A percentile compares a stretch with the other conserved stretches of the same genome.
Conservation (phyloP, 306 rosid genomes). For the cucumber (Cucumis sativus) region Cucumber_9930_V3 NC_026659.2:4096501-4097000, state of each 20-base stretch:
- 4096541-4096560: conserved; percentile 1
- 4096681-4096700: background rate
- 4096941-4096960: background rate
- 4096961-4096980: background rate
- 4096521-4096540: conserved; percentile 7
- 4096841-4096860: conserved; percentile 6
- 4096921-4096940: background rate
- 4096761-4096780: background rate
- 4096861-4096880: background rate
- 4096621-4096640: conserved; percentile 4
- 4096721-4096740: background rate
- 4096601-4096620: background rate
- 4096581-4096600: conserved; percentile 15
- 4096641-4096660: conserved; percentile 6
- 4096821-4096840: conserved; percentile 2
- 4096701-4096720: conserved; percentile 5
- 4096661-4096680: conserved; percentile 2
- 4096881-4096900: conserved; percentile 6
- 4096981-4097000: background rate
- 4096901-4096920: background rate
- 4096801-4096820: conserved; percentile 7
- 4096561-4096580: conserved; percentile 5
- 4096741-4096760: conserved; percentile 5
- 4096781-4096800: conserved; percentile 8
- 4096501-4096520: background rate